Conservation (phyloP, 2,329 filamentous ascomycete genomes). For the Diaporthe velutina region DNA sequence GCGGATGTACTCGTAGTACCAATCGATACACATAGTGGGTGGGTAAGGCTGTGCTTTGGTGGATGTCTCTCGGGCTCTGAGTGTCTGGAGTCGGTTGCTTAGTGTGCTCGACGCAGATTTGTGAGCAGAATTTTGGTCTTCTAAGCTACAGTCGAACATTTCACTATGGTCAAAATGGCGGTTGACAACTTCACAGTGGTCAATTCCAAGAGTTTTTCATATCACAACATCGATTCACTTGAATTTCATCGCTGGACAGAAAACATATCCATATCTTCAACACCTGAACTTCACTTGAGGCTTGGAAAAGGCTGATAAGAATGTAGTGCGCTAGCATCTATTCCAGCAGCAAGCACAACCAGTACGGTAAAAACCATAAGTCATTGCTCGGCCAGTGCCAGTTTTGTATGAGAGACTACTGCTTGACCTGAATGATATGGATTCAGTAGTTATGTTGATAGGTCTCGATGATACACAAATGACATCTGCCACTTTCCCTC, state of each 20-base stretch:
- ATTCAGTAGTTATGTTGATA: neutral
- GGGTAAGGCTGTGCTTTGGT: neutral
- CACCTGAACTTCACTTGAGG: neutral
- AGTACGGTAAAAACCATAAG: no score
- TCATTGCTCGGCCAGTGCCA: neutral
- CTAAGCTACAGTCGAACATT: neutral
- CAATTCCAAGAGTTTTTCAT: neutral
- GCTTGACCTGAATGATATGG: neutral
- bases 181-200: neutral
- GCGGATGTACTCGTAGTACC: conserved; percentile 2
- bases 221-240: neutral
- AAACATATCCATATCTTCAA: neutral
- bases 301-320: neutral
- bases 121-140: neutral
- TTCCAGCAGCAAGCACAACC: neutral
- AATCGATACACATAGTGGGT: neutral
- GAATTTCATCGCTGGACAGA: neutral
- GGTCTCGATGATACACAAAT: neutral
- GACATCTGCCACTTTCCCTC: no score
- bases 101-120: neutral
- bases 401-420: neutral
- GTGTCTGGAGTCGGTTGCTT: neutral
- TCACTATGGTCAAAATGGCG: neutral
- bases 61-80: neutral
- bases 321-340: neutral